Evolutionary conservation across 805 yeast genomes (phyloP), one percentile per base, ranked within the genome.

Genomic region (Candida ponderosae): DNA sequence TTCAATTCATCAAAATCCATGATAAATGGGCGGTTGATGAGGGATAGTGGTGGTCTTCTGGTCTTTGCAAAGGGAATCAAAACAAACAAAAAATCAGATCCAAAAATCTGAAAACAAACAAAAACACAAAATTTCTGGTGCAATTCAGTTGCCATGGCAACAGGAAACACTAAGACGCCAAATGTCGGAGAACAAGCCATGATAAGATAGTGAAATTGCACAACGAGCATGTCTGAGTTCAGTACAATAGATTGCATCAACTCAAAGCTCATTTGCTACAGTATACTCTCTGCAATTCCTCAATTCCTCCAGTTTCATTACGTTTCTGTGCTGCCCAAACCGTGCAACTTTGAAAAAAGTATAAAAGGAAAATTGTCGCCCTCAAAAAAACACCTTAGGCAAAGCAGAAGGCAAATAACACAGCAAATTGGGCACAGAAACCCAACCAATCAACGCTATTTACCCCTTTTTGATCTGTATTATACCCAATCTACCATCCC

Each of bases 261-360:
- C n/a, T n/a, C n/a, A n/a, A n/a, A n/a, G n/a, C n/a, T n/a, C n/a
- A n/a, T n/a, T n/a, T n/a, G n/a, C n/a, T n/a, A n/a, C n/a, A n/a
- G n/a, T n/a, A n/a, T n/a, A n/a, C n/a, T n/a, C n/a, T n/a, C n/a
- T n/a, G n/a, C n/a, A n/a, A n/a, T n/a, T n/a, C n/a, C 33, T 19
- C 15, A 5, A 6, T 13, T 20, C 18, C 4, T n/a, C 5, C 21
- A 13, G 17, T 24, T 21, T 17, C 23, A n/a, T 27, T 38, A 40
- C 35, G 36, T 40, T 39, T 16, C 17, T 39, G 44, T 40, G 38
- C 35, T 4, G 21, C 40, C 34, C 46, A 4, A 30, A 47, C 51
- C 49, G 37, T 17, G n/a, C 20, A 24, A 31, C 38, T 32, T 30
- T 34, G 24, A 40, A 42, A 46, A 45, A 50, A 38, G 36, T 48